phyloP scores from a whole-genome alignment of 495 filamentous ascomycete species.

The Podospora pseudopauciseta region DNA sequence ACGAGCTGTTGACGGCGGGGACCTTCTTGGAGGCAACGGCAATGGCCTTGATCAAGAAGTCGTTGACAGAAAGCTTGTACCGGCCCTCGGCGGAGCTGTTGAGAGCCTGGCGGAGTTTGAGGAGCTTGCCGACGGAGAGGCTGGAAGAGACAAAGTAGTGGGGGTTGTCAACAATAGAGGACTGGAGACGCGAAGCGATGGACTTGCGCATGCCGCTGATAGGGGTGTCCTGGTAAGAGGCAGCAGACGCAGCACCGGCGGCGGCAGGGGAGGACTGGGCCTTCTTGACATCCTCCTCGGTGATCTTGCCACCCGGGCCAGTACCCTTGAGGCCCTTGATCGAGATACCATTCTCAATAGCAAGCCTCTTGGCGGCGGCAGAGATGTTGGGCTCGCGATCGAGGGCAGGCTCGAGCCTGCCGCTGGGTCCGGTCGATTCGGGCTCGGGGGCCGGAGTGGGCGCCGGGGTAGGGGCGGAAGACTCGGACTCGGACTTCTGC shows the following conservation, averaged over 20 bases:
- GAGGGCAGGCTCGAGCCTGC: conserved; percentile 74
- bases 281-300: conserved; percentile 91
- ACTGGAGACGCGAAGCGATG: conserved; percentile 84
- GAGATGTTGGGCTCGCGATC: conserved; percentile 72
- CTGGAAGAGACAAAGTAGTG: conserved; percentile 93
- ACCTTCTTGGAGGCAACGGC: conserved; percentile 87
- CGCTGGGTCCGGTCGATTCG: conserved; percentile 71
- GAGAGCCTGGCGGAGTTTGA: conserved; percentile 92
- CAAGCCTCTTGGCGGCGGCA: conserved; percentile 73
- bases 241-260: conserved; percentile 49
- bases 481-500: conserved; percentile 50
- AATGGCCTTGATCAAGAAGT: conserved; percentile 97
- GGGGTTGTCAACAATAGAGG: conserved; percentile 88
- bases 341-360: conserved; percentile 79
- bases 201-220: conserved; percentile 95
- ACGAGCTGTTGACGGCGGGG: conserved; percentile 91
- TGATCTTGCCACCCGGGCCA: conserved; percentile 81
- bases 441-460: conserved; percentile 57
- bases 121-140: conserved; percentile 86
- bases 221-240: conserved; percentile 79
- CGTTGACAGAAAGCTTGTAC: conserved; percentile 98
- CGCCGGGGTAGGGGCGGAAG: conserved; percentile 54
- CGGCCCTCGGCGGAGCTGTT: conserved; percentile 84
- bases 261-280: conserved; percentile 39
- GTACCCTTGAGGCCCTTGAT: conserved; percentile 81